phyloP scores from a whole-genome alignment of 345 rosid species.

The Rhizophora mangle region DNA sequence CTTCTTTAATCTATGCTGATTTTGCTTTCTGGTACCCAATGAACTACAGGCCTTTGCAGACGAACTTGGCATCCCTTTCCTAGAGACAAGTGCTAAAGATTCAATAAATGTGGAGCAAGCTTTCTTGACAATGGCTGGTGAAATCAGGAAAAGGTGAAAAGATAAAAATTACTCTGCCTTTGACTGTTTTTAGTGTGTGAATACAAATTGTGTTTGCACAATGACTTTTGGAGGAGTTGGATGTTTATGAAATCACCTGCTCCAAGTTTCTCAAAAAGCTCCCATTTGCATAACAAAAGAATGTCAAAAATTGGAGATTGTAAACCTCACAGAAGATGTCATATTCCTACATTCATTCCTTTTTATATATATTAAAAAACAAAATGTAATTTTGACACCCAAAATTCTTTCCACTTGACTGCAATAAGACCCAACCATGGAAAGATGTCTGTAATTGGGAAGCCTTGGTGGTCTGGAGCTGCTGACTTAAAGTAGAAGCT shows the following conservation, averaged over 20 bases:
- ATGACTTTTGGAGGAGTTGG: background rate
- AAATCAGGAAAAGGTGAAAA: constrained; percentile 68
- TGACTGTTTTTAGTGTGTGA: background rate
- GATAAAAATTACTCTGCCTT: background rate
- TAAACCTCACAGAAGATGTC: background rate
- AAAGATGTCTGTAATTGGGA: no score
- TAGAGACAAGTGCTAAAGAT: constrained; percentile 88
- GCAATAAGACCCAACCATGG: no score
- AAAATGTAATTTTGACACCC: no score
- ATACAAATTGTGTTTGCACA: background rate
- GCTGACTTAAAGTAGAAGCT: no score
- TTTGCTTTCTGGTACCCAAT: constrained; percentile 13
- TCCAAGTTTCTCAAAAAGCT: background rate
- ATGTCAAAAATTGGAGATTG: background rate
- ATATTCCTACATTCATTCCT: no score
- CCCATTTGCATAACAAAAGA: background rate
- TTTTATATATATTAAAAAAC: no score
- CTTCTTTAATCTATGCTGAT: constrained; percentile 11
- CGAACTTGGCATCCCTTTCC: constrained; percentile 75
- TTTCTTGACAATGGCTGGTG: constrained; percentile 78
- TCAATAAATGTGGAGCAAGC: constrained; percentile 76
- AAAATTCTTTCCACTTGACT: no score
- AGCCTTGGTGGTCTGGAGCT: no score
- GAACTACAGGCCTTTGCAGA: constrained; percentile 65
- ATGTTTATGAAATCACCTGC: background rate